Conservation (phyloP, 2,329 filamentous ascomycete species). For the Bimuria novae-zelandiae region DNA sequence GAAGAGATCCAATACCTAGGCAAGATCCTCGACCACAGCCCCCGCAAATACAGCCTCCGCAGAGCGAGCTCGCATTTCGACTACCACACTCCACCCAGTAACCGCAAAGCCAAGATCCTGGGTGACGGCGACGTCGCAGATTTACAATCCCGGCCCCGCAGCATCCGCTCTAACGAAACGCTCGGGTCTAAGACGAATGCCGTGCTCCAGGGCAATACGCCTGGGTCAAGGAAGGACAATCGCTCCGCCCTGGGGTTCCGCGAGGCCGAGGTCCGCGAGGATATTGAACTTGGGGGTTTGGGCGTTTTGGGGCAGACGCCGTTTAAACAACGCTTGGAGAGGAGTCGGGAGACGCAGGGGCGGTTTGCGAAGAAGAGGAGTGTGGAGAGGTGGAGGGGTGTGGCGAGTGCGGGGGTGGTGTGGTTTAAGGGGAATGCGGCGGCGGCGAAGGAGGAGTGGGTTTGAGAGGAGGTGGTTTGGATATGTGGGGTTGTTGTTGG, state of each 20-base stretch:
- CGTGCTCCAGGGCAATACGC: constrained; percentile 27
- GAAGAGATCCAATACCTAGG: constrained; percentile 50
- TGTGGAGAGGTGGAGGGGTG: constrained; percentile 40
- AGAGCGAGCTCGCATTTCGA: constrained; percentile 34
- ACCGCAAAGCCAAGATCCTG: constrained; percentile 39
- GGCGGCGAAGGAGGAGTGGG: constrained; percentile 31
- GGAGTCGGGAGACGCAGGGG: constrained; percentile 37
- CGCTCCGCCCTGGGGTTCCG: constrained; percentile 41
- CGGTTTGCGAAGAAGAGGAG: constrained; percentile 40
- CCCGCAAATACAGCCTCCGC: constrained; percentile 47
- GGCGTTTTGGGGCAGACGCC: constrained; percentile 27
- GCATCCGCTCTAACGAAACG: constrained; percentile 40
- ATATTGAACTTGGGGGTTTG: constrained; percentile 39
- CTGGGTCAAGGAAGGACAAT: constrained; percentile 26
- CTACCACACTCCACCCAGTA: constrained; percentile 42
- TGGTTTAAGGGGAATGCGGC: constrained; percentile 40
- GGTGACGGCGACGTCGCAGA: constrained; percentile 36
- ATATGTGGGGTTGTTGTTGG: no score
- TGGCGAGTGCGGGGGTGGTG: constrained; percentile 39
- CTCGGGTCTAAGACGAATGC: constrained; percentile 26
- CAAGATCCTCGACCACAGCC: constrained; percentile 49
- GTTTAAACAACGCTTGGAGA: constrained; percentile 39
- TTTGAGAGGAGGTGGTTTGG: no score
- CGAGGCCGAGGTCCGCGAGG: constrained; percentile 44
- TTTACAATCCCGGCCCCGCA: constrained; percentile 34